These are phyloP conservation scores for Coemansia sp. DNA, from an alignment of 192 early-diverging fungal species.

Conservation along the genomic window DNA sequence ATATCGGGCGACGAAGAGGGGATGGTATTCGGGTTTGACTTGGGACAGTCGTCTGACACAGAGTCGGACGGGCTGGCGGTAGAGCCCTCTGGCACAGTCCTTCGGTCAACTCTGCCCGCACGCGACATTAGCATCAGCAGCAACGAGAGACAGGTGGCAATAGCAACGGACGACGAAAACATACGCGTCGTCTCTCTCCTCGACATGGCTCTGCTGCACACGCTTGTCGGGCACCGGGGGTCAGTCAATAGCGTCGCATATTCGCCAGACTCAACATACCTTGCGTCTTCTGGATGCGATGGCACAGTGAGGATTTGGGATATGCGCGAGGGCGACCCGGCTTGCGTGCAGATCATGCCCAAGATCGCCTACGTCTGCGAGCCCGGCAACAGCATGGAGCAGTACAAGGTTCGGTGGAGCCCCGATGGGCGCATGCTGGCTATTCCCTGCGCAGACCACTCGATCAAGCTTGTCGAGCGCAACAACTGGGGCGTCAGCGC, in stretches of 20 bases:
- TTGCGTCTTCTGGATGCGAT: conserved; percentile 58
- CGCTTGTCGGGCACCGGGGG: conserved; percentile 32
- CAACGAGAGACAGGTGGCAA: conserved; percentile 41
- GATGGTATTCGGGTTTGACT: conserved; percentile 36
- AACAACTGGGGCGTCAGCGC: conserved; percentile 35
- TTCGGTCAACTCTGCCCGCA: conserved; percentile 41
- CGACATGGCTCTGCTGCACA: conserved; percentile 40
- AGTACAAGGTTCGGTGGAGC: conserved; percentile 62
- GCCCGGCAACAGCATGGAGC: conserved; percentile 44
- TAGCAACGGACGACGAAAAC: conserved; percentile 48
- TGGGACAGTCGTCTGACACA: conserved; percentile 7
- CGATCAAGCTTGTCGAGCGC: conserved; percentile 34
- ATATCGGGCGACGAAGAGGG: conserved; percentile 49
- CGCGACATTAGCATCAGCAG: conserved; percentile 50
- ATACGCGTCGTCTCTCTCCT: conserved; percentile 41
- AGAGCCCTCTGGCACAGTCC: conserved; percentile 38
- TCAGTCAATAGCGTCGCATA: conserved; percentile 41
- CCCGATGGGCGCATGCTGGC: conserved; percentile 61
- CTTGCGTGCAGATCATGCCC: conserved; percentile 44
- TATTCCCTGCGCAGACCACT: conserved; percentile 55
- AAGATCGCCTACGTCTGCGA: conserved; percentile 37
- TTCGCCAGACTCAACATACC: conserved; percentile 32
- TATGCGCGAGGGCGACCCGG: conserved; percentile 48
- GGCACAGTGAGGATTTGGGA: conserved; percentile 71
- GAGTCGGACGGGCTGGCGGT: conserved; percentile 11